Base-by-base conservation (phyloP, 2,329 filamentous ascomycete species). In the Colletotrichum sidae region DNA sequence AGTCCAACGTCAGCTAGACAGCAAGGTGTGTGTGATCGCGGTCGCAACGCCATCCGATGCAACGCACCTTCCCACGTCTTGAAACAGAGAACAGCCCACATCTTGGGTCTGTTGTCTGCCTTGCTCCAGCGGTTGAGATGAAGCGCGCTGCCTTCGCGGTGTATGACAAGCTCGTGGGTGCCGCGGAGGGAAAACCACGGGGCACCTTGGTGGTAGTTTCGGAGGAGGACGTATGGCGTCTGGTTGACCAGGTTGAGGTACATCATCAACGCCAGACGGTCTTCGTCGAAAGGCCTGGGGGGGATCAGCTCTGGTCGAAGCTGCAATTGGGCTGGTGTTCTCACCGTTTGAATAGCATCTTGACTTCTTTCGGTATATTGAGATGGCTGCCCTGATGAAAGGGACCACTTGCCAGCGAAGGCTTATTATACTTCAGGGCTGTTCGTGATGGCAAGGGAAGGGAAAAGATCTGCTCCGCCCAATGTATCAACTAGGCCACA, bases 381-480 rank as follows among this genome's bases (percentile, higher is more conserved):
- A 84, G 68, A 25, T 80, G 75, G 0, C 78, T 78, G 72, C 81
- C 80, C 9, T 77, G 77, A 58, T 79, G 76, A 60, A 79, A 80
- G 6, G 81, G 83, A 1, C 82, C 84, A 55, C 78, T 80, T 6
- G 82, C 82, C 67, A 74, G 78, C 2, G 83, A 86, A 4, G 53
- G 25, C 39, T 46, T 68, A 39, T 15, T 58, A 52, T 82, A 77
- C 69, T 80, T 82, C 55, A 88, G 74, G 6, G 79, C 77, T 5
- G 85, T 88, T 11, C 82, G 78, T 10, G 81, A 82, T 0, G 85
- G 80, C 44, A 87, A 75, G 0, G 84, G 83, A 17, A 83, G 77
- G 1, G 84, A 84, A 68, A 90, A 89, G 33, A 90, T 87, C 45
- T 85, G 81, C 69, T 88, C 83, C 6, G 87, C 86, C 88, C 88